Evolutionary conservation across 2,329 filamentous ascomycete species (phyloP).

Genomic region (Iodosphaeria phyllophila): DNA sequence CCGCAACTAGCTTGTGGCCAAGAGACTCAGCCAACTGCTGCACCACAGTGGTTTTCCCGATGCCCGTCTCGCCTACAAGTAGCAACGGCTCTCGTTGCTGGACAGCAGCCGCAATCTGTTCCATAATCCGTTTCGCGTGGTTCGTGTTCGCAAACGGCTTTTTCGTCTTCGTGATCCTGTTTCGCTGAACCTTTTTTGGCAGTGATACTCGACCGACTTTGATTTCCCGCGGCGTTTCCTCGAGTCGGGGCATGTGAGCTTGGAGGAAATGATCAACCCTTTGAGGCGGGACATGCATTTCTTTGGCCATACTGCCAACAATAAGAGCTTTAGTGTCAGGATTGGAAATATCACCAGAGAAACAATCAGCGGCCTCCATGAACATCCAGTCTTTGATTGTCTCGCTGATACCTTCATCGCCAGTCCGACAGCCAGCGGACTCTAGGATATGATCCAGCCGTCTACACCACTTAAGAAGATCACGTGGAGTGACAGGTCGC

Average conservation of each 20-base stretch:
- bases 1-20: conserved; percentile 72
- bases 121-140: conserved; percentile 67
- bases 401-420: conserved; percentile 54
- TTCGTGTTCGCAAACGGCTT: conserved; percentile 74
- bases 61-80: conserved; percentile 96
- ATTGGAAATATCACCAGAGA: conserved; percentile 63
- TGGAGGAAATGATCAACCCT: conserved; percentile 60
- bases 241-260: conserved; percentile 52
- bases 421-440: conserved; percentile 40
- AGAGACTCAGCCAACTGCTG: conserved; percentile 77
- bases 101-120: conserved; percentile 72
- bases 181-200: conserved; percentile 34
- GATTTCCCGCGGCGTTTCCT: conserved; percentile 38
- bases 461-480: conserved; percentile 82
- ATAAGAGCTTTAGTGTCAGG: conserved; percentile 38
- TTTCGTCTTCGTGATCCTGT: conserved; percentile 29
- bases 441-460: conserved; percentile 51
- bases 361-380: conserved; percentile 83
- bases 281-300: conserved; percentile 73
- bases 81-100: conserved; percentile 75
- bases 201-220: conserved; percentile 48
- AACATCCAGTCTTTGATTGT: conserved; percentile 67
- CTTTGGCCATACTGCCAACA: conserved; percentile 57
- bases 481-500: conserved; percentile 36
- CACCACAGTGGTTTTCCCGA: conserved; percentile 91